Evolutionary conservation across 1,284 basidiomycete genomes (phyloP).

Genomic region (Phellinidium pouzarii): DNA sequence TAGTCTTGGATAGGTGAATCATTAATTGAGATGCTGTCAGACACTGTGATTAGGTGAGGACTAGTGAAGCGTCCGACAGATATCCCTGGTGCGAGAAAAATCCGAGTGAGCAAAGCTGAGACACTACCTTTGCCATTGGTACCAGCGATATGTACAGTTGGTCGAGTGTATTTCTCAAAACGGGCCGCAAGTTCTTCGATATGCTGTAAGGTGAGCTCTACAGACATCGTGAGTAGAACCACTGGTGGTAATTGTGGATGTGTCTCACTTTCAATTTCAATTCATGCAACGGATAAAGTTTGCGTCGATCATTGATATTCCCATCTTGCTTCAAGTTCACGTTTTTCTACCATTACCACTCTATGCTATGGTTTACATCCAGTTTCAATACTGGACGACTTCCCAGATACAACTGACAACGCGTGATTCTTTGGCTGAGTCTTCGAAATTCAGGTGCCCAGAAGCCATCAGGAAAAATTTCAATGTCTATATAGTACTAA

Average conservation of each 20-base stretch:
- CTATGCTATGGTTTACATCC: too few relatives aligned
- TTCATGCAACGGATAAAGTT: not conserved
- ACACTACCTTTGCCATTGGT: constrained; percentile 98
- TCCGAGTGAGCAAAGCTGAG: constrained; percentile 75
- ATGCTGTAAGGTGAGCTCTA: constrained; percentile 75
- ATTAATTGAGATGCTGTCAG: constrained; percentile 76
- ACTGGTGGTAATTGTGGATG: not conserved
- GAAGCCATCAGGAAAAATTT: too few relatives aligned
- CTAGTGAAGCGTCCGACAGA: constrained; percentile 85
- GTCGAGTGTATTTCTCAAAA: constrained; percentile 66
- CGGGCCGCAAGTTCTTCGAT: constrained; percentile 52
- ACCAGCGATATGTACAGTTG: constrained; percentile 89
- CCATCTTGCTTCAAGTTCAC: not conserved
- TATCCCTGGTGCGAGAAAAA: constrained; percentile 45
- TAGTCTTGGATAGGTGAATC: constrained; percentile 44
- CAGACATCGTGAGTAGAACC: constrained; percentile 44
- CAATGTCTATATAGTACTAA: too few relatives aligned
- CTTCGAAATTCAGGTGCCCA: too few relatives aligned
- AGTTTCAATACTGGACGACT: too few relatives aligned
- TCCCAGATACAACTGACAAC: too few relatives aligned
- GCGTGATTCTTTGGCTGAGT: too few relatives aligned
- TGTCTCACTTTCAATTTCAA: too few relatives aligned
- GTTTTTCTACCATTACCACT: too few relatives aligned
- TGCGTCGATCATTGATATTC: constrained; percentile 1
- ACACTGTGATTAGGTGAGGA: constrained; percentile 79